A percentile compares a stretch with the other conserved stretches of the same genome.
phyloP scores from a whole-genome alignment of 2,329 filamentous ascomycete species.

The Pseudonectria buxi region DNA sequence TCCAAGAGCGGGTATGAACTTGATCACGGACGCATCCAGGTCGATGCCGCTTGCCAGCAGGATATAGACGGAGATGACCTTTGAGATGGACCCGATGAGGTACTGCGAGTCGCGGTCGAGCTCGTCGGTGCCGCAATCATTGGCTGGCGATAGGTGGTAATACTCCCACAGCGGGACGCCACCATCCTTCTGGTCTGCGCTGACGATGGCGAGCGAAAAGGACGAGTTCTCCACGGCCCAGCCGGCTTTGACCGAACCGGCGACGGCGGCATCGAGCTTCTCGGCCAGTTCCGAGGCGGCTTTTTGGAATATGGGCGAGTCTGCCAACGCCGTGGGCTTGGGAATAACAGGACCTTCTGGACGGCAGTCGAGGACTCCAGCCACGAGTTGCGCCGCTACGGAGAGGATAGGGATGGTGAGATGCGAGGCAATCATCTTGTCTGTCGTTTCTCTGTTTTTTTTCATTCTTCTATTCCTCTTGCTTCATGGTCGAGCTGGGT shows the following conservation, averaged over 20 bases:
- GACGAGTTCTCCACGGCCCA: constrained; percentile 31
- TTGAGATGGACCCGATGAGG: constrained; percentile 34
- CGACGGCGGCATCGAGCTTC: constrained; percentile 24
- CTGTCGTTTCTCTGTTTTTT: too few relatives aligned
- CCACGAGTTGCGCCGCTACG: not conserved
- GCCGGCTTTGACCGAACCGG: constrained; percentile 25
- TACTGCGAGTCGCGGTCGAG: constrained; percentile 33
- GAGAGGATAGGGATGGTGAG: not conserved
- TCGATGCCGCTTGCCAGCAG: constrained; percentile 30
- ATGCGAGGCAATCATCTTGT: constrained; percentile 2
- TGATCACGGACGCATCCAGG: constrained; percentile 25
- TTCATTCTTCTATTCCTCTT: too few relatives aligned
- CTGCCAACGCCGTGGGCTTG: constrained; percentile 18
- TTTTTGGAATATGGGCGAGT: constrained; percentile 20
- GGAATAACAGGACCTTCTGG: constrained; percentile 26
- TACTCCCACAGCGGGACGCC: constrained; percentile 33
- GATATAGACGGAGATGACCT: constrained; percentile 32
- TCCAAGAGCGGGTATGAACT: constrained; percentile 28
- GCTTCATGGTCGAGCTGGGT: too few relatives aligned
- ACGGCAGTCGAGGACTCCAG: constrained; percentile 19
- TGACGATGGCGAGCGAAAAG: constrained; percentile 32
- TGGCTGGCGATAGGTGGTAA: constrained; percentile 30
- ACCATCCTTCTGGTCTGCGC: constrained; percentile 20
- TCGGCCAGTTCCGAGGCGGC: constrained; percentile 24
- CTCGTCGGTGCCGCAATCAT: constrained; percentile 27